Conservation (phyloP, 805 yeast genomes). For the Candida nitratophila region DNA sequence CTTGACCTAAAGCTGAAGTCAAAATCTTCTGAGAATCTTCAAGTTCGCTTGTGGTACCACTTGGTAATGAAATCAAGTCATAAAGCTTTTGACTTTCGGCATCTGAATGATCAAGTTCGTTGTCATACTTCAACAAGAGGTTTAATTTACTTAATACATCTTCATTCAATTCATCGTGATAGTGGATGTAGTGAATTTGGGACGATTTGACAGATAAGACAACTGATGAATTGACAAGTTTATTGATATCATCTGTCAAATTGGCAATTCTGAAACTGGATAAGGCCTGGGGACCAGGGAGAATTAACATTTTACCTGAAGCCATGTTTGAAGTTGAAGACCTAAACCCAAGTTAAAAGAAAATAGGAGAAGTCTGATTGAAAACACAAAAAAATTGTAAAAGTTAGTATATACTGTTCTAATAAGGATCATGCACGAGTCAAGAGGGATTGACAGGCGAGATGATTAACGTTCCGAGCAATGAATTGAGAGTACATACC, state of each 20-base stretch:
- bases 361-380: no score
- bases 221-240: conserved; percentile 57
- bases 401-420: no score
- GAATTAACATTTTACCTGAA: conserved; percentile 32
- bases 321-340: not conserved
- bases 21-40: conserved; percentile 8
- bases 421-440: no score
- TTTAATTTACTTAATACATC: conserved; percentile 44
- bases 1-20: conserved; percentile 24
- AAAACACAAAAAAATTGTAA: no score
- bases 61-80: conserved; percentile 18
- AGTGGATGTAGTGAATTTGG: conserved; percentile 75
- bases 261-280: conserved; percentile 79
- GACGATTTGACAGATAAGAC: conserved; percentile 67
- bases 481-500: no score
- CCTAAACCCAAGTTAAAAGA: no score
- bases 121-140: conserved; percentile 67
- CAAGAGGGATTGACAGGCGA: no score
- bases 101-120: conserved; percentile 49
- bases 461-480: no score
- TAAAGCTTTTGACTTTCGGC: conserved; percentile 13
- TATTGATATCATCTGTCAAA: conserved; percentile 65
- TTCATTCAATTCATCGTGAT: conserved; percentile 32
- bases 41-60: conserved; percentile 18
- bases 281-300: conserved; percentile 88